Evolutionary conservation across 352 stramenopile species (phyloP).

Genomic region (Pythium scleroteichum): DNA sequence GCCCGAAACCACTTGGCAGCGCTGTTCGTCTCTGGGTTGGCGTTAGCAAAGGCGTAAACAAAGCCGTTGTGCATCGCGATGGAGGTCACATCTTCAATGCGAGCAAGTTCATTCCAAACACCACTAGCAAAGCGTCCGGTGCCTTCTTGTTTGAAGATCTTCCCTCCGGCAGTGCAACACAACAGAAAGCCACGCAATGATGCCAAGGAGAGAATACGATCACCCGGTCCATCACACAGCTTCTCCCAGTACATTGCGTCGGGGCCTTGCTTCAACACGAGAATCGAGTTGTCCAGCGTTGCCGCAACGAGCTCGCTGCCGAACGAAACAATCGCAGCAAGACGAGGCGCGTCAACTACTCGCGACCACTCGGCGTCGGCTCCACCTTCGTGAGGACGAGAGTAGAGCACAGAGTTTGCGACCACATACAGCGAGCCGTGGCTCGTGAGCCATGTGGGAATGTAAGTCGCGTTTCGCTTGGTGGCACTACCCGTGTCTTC

Average conservation of each 20-base stretch:
- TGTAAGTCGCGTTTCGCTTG: conserved; percentile 31
- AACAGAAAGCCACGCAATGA: conserved; percentile 68
- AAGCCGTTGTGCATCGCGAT: conserved; percentile 79
- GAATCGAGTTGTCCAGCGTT: conserved; percentile 54
- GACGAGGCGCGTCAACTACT: conserved; percentile 40
- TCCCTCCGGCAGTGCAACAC: conserved; percentile 57
- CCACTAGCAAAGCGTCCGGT: conserved; percentile 60
- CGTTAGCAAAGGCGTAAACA: conserved; percentile 53
- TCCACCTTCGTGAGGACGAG: conserved; percentile 57
- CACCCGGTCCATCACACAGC: conserved; percentile 47
- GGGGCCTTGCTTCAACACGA: conserved; percentile 45
- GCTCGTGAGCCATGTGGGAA: conserved; percentile 76
- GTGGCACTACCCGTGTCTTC: conserved; percentile 13
- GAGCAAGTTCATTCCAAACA: conserved; percentile 56
- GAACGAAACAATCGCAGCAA: conserved; percentile 75
- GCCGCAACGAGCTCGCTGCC: conserved; percentile 66
- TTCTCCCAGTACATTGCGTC: conserved; percentile 47
- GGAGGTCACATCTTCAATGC: conserved; percentile 37
- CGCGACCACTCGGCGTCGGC: conserved; percentile 40
- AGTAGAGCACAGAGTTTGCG: conserved; percentile 53
- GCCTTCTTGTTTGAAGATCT: conserved; percentile 69
- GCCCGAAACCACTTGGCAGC: conserved; percentile 52
- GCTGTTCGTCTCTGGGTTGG: background rate
- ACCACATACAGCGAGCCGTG: conserved; percentile 76
- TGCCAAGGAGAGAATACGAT: conserved; percentile 55